Evolutionary conservation across 176 grass and related monocot genomes (phyloP).

Genomic region (Oryza rufipogon): DNA sequence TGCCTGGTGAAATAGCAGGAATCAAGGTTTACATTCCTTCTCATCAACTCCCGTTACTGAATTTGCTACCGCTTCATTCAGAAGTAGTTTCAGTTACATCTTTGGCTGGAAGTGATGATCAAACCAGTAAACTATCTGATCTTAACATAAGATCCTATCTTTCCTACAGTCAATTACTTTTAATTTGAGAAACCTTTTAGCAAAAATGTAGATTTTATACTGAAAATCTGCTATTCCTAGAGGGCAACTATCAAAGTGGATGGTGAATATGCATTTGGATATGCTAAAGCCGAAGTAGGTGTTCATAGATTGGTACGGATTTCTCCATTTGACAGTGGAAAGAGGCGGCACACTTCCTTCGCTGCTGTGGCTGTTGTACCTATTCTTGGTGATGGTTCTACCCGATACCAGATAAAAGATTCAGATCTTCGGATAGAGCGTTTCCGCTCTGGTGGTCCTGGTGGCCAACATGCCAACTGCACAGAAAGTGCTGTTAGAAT

Average conservation of each 20-base stretch:
- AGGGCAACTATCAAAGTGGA: conserved; percentile 94
- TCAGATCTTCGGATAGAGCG: conserved; percentile 92
- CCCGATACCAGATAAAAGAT: conserved; percentile 84
- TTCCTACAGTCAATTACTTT: conserved; percentile 12
- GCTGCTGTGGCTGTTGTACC: conserved; percentile 93
- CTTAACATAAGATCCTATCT: not conserved
- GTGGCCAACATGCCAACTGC: conserved; percentile 92
- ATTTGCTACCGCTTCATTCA: conserved; percentile 2
- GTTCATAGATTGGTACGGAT: conserved; percentile 86
- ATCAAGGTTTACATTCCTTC: conserved; percentile 79
- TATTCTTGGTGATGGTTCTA: conserved; percentile 72
- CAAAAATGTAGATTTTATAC: conserved; percentile 2
- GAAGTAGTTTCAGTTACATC: not conserved
- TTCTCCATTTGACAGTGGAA: conserved; percentile 94
- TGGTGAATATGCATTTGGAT: conserved; percentile 90
- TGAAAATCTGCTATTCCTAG: conserved; percentile 49
- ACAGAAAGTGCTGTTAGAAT: conserved; percentile 98
- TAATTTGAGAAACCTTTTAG: not conserved
- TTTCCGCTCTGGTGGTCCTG: conserved; percentile 82
- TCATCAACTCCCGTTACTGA: conserved; percentile 12
- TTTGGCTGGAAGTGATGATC: conserved; percentile 16
- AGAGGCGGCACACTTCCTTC: conserved; percentile 91
- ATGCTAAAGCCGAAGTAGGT: conserved; percentile 91
- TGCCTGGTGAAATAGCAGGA: conserved; percentile 93
- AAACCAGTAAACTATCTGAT: conserved; percentile 10